A percentile compares a stretch with the other conserved stretches of the same genome.
phyloP scores from a whole-genome alignment of 2,329 filamentous ascomycete species.

The Nectriaceae sp. region DNA sequence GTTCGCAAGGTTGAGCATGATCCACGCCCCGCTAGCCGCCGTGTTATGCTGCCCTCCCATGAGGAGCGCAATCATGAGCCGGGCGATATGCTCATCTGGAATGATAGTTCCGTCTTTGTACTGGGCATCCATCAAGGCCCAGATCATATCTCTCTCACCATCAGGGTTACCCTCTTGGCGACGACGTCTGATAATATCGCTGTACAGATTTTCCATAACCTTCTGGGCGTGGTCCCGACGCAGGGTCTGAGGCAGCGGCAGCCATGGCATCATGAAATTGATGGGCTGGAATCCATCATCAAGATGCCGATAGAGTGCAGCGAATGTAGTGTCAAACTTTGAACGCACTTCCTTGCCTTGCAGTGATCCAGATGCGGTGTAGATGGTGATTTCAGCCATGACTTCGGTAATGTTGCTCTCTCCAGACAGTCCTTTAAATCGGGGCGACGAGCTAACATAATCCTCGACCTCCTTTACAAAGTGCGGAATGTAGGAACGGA shows the following conservation, averaged over 20 bases:
- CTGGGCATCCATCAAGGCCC: conserved; percentile 79
- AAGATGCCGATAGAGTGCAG: conserved; percentile 80
- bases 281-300: conserved; percentile 87
- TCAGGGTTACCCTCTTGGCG: conserved; percentile 53
- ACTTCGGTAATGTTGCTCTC: conserved; percentile 70
- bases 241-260: conserved; percentile 81
- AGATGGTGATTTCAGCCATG: conserved; percentile 86
- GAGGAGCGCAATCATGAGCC: conserved; percentile 89
- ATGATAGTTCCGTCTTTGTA: conserved; percentile 80
- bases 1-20: conserved; percentile 78
- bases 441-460: conserved; percentile 67
- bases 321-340: conserved; percentile 78
- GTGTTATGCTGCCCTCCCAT: conserved; percentile 92
- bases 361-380: conserved; percentile 83
- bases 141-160: conserved; percentile 74
- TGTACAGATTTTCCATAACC: conserved; percentile 79
- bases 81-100: conserved; percentile 79
- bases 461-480: conserved; percentile 73
- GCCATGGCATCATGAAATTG: conserved; percentile 88
- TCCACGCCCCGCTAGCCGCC: conserved; percentile 81
- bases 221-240: conserved; percentile 76
- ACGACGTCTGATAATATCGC: conserved; percentile 74
- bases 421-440: conserved; percentile 68
- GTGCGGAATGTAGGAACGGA: conserved; percentile 73
- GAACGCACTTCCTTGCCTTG: conserved; percentile 81